Base-by-base conservation (phyloP, 2,329 filamentous ascomycete species). In the Fusarium dimerum region DNA sequence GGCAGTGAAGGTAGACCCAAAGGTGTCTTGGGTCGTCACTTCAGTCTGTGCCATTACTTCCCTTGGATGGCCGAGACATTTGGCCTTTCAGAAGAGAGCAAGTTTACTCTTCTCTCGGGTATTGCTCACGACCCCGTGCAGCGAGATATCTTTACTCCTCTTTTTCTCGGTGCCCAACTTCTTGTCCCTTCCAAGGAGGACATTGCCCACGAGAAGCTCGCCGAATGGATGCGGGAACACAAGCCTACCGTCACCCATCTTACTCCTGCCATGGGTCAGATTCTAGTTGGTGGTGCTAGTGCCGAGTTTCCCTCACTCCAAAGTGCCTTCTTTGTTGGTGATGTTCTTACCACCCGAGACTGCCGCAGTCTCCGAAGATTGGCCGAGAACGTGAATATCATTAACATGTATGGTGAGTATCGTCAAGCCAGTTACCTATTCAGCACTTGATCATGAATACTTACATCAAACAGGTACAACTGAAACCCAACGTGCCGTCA, bases 221-320 rank as follows among this genome's bases (percentile, higher is more conserved):
- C 87, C 5, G 91, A 96, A 66, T 99, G 94, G 94, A 90, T 97
- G 81, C 78, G 80, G 47, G 83, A 87, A 47, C 83, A 89, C 66
- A 75, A 81, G 50, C 84, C 89, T 3, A 96, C 87, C 15, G 89
- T 92, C 17, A 91, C 88, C 12, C 94, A 97, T 72, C 75, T 97
- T 39, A 99, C 94, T 1, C 94, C 94, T 10, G 94, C 94, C 51
- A 97, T 97, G 92, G 92, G 92, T 50, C 90, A 97, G 64, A 94
- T 97, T 55, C 76, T 97, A 2, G 87, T 93, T n/a, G 92, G 92
- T 41, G 90, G 89, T 60, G 89, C 91, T 20, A 86, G 77, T 3
- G 86, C 90, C 0, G 73, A 89, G 60, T 95, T 97, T 65, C 54
- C 54, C 13, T 59, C 57, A 1, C 50, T 56, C 18, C 88, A 87